These are phyloP conservation scores for Kluyveromyces aestuarii DNA, from an alignment of 805 yeast species.

Conservation along the genomic window DNA sequence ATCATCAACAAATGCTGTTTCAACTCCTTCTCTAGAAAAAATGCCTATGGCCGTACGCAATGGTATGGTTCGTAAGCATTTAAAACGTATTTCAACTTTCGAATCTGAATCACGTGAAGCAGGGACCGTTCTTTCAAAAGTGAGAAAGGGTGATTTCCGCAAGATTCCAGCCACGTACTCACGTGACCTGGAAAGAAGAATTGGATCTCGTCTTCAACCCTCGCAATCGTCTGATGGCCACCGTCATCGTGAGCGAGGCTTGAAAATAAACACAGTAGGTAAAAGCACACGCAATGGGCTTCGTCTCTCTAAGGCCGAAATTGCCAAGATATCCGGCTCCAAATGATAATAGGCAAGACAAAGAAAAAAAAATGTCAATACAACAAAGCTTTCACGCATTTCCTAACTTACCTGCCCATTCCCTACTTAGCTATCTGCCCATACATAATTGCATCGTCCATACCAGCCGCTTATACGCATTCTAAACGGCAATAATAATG, in stretches of 20 bases:
- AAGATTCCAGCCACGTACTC: slow-evolving; percentile 40
- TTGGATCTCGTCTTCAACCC: slow-evolving; percentile 29
- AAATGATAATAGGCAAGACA: too few species aligned
- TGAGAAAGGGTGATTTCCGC: slow-evolving; percentile 58
- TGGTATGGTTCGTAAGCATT: slow-evolving; percentile 62
- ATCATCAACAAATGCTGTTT: slow-evolving; percentile 38
- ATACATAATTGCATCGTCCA: too few species aligned
- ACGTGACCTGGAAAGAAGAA: slow-evolving; percentile 31
- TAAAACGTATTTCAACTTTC: slow-evolving; percentile 41
- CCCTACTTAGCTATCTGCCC: too few species aligned
- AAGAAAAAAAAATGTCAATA: too few species aligned
- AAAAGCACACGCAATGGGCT: slow-evolving; percentile 72
- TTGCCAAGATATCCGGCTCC: slow-evolving; percentile 29
- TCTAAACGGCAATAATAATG: too few species aligned
- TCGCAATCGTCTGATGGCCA: background rate
- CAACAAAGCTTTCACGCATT: too few species aligned
- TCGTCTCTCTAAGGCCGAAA: slow-evolving; percentile 57
- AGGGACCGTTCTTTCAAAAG: slow-evolving; percentile 76
- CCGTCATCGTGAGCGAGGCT: slow-evolving; percentile 49
- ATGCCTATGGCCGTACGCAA: slow-evolving; percentile 87
- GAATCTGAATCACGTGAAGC: slow-evolving; percentile 81
- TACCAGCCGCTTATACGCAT: too few species aligned
- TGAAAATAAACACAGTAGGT: slow-evolving; percentile 70
- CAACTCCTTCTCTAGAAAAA: slow-evolving; percentile 42
- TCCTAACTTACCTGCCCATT: too few species aligned